phyloP scores from a whole-genome alignment of 2,329 filamentous ascomycete genomes.

The Talaromyces sp. region DNA sequence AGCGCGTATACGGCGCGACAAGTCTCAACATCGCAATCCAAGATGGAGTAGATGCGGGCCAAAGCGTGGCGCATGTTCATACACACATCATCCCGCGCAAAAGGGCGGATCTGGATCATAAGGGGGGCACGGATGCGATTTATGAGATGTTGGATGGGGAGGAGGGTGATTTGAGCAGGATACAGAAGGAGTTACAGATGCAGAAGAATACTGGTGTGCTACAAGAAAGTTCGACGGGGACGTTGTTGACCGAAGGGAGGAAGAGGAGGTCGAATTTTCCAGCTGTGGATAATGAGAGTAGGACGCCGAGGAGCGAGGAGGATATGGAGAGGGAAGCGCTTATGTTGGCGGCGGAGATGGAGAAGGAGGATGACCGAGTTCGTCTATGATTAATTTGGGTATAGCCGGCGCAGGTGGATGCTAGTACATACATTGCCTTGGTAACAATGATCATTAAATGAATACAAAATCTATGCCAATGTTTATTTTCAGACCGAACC shows the following conservation, averaged over 20 bases:
- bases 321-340: constrained; percentile 79
- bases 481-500: background rate
- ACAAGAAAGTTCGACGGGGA: background rate
- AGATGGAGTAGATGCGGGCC: constrained; percentile 83
- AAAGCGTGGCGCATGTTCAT: constrained; percentile 92
- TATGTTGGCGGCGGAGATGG: constrained; percentile 54
- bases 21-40: constrained; percentile 95
- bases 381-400: background rate
- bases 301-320: constrained; percentile 63
- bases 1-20: constrained; percentile 59
- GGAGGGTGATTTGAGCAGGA: constrained; percentile 75
- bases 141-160: constrained; percentile 81
- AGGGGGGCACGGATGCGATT: constrained; percentile 65
- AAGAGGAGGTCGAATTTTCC: constrained; percentile 59
- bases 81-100: constrained; percentile 81
- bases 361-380: constrained; percentile 32
- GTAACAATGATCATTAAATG: background rate
- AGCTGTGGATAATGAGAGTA: constrained; percentile 66
- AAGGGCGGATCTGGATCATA: constrained; percentile 55
- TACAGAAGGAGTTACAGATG: constrained; percentile 55
- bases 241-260: constrained; percentile 19
- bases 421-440: background rate
- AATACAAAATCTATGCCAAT: background rate
- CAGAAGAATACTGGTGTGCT: constrained; percentile 18
- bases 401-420: background rate